A percentile compares a stretch with the other conserved stretches of the same genome.
Conservation (phyloP, 306 rosid genomes). For the Coriaria nepalensis region DNA sequence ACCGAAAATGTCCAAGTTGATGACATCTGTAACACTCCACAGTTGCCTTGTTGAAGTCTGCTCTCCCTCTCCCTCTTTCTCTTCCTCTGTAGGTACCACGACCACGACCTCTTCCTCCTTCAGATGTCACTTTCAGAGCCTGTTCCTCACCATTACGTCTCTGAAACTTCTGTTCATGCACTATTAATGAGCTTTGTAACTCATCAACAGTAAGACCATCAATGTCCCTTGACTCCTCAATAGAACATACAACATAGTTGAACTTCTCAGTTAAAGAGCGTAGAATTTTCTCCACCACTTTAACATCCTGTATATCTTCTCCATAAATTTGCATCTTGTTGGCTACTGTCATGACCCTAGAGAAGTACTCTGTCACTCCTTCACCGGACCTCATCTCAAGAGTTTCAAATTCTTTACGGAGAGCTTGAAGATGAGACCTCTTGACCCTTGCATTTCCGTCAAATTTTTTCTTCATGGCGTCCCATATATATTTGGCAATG, state of each 20-base stretch:
- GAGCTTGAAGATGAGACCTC: too few relatives aligned
- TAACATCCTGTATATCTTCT: constrained; percentile 1
- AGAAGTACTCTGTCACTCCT: too few relatives aligned
- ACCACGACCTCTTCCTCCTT: constrained; percentile 9
- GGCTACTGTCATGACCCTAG: too few relatives aligned
- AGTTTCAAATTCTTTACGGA: too few relatives aligned
- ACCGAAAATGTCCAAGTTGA: constrained; percentile 11
- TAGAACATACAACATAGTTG: too few relatives aligned
- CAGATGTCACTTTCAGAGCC: constrained; percentile 2
- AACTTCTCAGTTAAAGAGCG: background rate
- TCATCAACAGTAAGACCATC: background rate
- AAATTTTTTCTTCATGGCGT: too few relatives aligned
- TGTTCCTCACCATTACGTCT: constrained; percentile 4
- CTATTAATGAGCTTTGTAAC: background rate
- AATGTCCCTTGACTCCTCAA: too few relatives aligned
- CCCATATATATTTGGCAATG: too few relatives aligned
- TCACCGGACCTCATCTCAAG: too few relatives aligned
- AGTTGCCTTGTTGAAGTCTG: constrained; percentile 3
- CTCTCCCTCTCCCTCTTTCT: constrained; percentile 7
- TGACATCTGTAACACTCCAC: constrained; percentile 12
- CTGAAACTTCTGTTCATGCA: background rate
- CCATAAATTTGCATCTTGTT: constrained; percentile 1
- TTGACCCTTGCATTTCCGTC: too few relatives aligned
- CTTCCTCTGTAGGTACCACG: constrained; percentile 6
- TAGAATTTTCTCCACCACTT: background rate